Evolutionary conservation across 208 protist species (phyloP), one percentile per base, ranked within the genome.

Genomic region (Crithidia bombi): DNA sequence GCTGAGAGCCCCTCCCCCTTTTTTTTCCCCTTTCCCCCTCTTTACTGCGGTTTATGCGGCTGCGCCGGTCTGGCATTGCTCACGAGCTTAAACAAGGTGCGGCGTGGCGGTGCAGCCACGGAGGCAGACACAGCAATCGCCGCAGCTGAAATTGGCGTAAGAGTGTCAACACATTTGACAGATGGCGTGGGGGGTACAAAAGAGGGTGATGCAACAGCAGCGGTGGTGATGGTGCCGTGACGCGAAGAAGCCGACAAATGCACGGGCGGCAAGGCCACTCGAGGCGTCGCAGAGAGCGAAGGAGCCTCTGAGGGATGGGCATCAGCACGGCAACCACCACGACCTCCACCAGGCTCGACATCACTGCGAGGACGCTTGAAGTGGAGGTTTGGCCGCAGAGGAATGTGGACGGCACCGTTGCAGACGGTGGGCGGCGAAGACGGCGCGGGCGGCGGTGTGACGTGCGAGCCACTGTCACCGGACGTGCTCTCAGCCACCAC

Each of bases 361-460:
- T 71, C 63, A 12, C 4, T 55, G 28, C 71, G 71, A 19, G 64
- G 62, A 6, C 71, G 71, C 43, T 77, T 77, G 38, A 77, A 63
- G 26, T 77, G 54, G 32, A 77, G 57, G 23, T 58, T 59, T 0
- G 64, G 49, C 15, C 71, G 44, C 23, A 77, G 38, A 3, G 71
- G 64, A 19, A 77, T 62, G 41, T 57, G 63, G 14, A 77, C 57
- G 21, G 52, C 32, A 49, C 43, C 56, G 41, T 15, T 10, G 61
- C 3, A 21, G 28, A n/a, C n/a, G 33, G 33, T 58, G 17, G 52
- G 33, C 28, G 19, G 52, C 7, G 52, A 15, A 26, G 26, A 14
- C 38, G 33, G 15, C 2, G n/a, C n/a, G 43, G 52, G 33, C 11
- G 52, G 4, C 19, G 52, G 3, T 17, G 30, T 43, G 33, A 58